Percentiles rank a stretch among this genome's conserved stretches.
Conservation (phyloP, 1,139 yeast genomes). For the Pichia norvegensis region DNA sequence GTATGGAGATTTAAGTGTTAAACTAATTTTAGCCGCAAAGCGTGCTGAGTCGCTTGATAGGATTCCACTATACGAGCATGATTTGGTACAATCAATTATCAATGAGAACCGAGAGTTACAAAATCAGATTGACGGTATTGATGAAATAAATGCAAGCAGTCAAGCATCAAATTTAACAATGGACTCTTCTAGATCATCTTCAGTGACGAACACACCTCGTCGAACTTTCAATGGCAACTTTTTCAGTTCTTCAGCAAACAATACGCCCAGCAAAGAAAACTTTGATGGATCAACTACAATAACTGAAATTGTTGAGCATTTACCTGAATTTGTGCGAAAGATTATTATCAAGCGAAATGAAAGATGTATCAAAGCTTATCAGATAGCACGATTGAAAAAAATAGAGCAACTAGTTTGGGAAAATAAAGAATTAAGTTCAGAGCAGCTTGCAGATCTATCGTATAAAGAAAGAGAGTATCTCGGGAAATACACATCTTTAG, state of each 20-base stretch:
- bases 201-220: constrained; percentile 8
- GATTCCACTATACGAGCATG: constrained; percentile 69
- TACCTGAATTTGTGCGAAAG: constrained; percentile 55
- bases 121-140: constrained; percentile 31
- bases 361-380: constrained; percentile 80
- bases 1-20: constrained; percentile 87
- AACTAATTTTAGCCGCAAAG: constrained; percentile 77
- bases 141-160: neutral
- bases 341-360: constrained; percentile 81
- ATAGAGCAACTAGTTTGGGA: constrained; percentile 71
- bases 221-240: constrained; percentile 4
- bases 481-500: constrained; percentile 59
- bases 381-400: constrained; percentile 59
- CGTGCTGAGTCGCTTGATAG: constrained; percentile 60
- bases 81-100: constrained; percentile 57
- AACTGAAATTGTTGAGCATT: constrained; percentile 5
- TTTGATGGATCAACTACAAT: neutral
- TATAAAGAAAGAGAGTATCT: constrained; percentile 78
- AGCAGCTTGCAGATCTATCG: constrained; percentile 46
- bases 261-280: constrained; percentile 5
- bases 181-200: constrained; percentile 4
- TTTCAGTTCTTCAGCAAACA: constrained; percentile 10
- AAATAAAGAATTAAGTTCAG: constrained; percentile 28
- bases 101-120: constrained; percentile 55
- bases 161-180: neutral